Base-by-base conservation (phyloP, 495 filamentous ascomycete genomes). In the Glonium stellatum region DNA sequence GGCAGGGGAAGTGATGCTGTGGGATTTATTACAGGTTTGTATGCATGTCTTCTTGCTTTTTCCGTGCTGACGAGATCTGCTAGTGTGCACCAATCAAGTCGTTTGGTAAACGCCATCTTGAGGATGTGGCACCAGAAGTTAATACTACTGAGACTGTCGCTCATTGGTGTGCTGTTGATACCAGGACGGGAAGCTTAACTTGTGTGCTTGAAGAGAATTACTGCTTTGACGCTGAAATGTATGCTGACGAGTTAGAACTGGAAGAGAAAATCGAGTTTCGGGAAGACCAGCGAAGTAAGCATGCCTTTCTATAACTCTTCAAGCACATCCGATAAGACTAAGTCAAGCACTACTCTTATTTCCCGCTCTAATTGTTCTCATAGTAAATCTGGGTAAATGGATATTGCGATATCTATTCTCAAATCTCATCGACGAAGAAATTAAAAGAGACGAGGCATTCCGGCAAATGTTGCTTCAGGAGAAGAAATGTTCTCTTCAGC, bases 361-460 rank as follows among this genome's bases (percentile, higher is more conserved):
- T n/a, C 6, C 6, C 8, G 18, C 44, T 18, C 44, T 48, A n/a
- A 48, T 48, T n/a, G 8, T 12, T 15, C 18, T 53, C 54, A 13
- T 42, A 96, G 90, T 98, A 69, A 97, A 96, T 71, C 83, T 97
- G 54, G 93, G 93, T 4, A 96, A 95, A 78, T 98, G 93, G 93
- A 82, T 97, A 55, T 78, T 98, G 47, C 84, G 93, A 50, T 96
- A 96, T 73, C 81, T 98, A 1, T 98, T 98, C 71, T 84, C 84
- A 22, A 87, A 86, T 41, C 78, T 98, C 44, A 89, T 97, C 46
- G 87, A 92, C 59, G 90, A 95, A 71, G 88, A 97, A 72, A 87
- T 95, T 62, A 80, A 80, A 57, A 84, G 89, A 36, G 93, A 98
- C 68, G 82, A 85, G 67, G 73, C 74, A 9, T 87, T 87, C 70